Evolutionary conservation across 768 basidiomycete genomes (phyloP), one percentile per base, ranked within the genome.

Genomic region (Pleurotus citrinopileatus): DNA sequence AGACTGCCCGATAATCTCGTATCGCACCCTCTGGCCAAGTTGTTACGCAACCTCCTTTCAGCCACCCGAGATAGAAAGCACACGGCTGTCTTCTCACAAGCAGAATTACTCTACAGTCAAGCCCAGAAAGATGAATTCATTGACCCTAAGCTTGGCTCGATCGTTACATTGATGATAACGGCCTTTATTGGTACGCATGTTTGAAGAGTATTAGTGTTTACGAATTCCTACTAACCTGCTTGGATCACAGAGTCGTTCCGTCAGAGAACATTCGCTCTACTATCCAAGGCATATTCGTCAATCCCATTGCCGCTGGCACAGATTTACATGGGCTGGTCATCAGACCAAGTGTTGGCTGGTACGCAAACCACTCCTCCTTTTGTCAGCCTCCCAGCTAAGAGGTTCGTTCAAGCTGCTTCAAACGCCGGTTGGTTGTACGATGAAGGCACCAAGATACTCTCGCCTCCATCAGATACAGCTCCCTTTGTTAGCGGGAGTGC

Each of bases 211-310:
- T 23, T 38, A 9, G 17, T 9, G 3, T 19, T n/a, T 15, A 36
- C 40, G 9, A 40, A 27, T 7, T 40, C 50, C 9, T 13, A 19
- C 26, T 34, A 50, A 46, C 51, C 51, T 15, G 42, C 52, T 42
- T 5, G 51, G 25, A 26, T 45, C 15, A 36, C 55, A 90, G 88
- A 80, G 2, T 63, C 73, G 7, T 89, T 89, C 68, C 82, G 85
- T 40, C 61, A 62, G 53, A 75, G 81, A 55, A 84, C 83, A 0
- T 76, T 86, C 57, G 60, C 61, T 1, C 71, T 89, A 7, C 60
- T 89, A 19, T 77, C 82, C 7, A 80, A 74, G 60, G 85, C 84
- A n/a, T 89, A 87, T 66, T 76, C 79, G 2, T 82, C 84, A 1
- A 67, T 91, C 20, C 77, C 81, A 10, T 56, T 83, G 9, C 53